phyloP scores from a whole-genome alignment of 352 stramenopile genomes.

The Pythium utonaiense region DNA sequence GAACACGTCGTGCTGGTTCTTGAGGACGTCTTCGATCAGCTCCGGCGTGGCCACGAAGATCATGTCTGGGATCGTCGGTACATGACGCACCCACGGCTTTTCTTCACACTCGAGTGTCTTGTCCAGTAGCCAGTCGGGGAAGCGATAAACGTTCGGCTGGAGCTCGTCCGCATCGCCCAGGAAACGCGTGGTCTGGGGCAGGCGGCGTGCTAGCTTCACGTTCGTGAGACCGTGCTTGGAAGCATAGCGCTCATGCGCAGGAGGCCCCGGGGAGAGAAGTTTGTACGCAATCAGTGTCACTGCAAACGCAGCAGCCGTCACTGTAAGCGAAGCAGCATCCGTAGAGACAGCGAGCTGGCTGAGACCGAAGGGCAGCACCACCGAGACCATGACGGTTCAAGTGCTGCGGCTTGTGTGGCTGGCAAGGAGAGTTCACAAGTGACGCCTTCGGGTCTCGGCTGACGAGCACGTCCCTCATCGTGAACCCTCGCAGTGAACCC shows the following conservation, averaged over 20 bases:
- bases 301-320: background rate
- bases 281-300: slow-evolving; percentile 11
- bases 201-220: background rate
- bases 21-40: slow-evolving; percentile 18
- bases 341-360: no score
- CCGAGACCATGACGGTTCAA: no score
- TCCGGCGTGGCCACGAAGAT: slow-evolving; percentile 14
- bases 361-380: no score
- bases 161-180: slow-evolving; percentile 6
- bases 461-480: background rate
- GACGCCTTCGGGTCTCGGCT: no score
- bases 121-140: slow-evolving; percentile 16
- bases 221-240: slow-evolving; percentile 4
- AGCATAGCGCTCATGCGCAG: slow-evolving; percentile 6
- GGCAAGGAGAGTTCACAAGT: no score
- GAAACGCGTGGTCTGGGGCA: background rate
- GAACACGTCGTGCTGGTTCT: slow-evolving; percentile 14
- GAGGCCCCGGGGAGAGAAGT: background rate
- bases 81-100: slow-evolving; percentile 6
- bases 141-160: slow-evolving; percentile 4
- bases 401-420: no score
- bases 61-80: slow-evolving; percentile 11
- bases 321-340: background rate
- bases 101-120: slow-evolving; percentile 3
- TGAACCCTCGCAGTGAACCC: background rate